Percentiles rank a stretch among this genome's conserved stretches.
phyloP scores from a whole-genome alignment of 306 rosid species.

The Vigna reflexopilosa region DNA sequence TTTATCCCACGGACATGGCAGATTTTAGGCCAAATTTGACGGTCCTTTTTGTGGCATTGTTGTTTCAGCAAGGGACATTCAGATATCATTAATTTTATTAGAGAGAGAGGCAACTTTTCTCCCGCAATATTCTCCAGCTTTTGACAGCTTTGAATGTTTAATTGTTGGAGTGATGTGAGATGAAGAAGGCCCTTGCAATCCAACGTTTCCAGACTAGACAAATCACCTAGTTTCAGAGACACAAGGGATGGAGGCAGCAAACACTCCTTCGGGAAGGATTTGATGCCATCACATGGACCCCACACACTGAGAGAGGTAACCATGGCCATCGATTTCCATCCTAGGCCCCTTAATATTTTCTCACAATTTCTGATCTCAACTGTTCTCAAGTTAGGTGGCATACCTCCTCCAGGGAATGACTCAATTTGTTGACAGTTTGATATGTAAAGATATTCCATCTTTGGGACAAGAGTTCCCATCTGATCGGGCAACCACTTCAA shows the following conservation, averaged over 20 bases:
- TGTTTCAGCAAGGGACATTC: background rate
- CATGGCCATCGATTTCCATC: background rate
- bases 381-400: background rate
- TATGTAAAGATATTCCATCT: background rate
- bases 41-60: background rate
- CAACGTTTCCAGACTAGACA: background rate
- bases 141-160: fast-evolving
- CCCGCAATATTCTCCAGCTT: background rate
- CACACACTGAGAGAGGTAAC: background rate
- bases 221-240: fast-evolving
- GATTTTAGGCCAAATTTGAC: background rate
- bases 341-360: background rate
- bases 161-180: background rate
- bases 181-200: constrained; percentile 5
- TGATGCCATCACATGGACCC: constrained; percentile 17
- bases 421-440: background rate
- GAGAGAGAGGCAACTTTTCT: background rate
- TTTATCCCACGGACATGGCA: background rate
- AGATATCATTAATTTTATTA: background rate
- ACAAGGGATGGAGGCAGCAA: constrained; percentile 1
- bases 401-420: background rate
- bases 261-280: background rate
- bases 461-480: background rate
- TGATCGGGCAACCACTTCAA: background rate
- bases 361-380: background rate